Conservation (phyloP, 495 filamentous ascomycete genomes). For the Talaromyces liani region DNA sequence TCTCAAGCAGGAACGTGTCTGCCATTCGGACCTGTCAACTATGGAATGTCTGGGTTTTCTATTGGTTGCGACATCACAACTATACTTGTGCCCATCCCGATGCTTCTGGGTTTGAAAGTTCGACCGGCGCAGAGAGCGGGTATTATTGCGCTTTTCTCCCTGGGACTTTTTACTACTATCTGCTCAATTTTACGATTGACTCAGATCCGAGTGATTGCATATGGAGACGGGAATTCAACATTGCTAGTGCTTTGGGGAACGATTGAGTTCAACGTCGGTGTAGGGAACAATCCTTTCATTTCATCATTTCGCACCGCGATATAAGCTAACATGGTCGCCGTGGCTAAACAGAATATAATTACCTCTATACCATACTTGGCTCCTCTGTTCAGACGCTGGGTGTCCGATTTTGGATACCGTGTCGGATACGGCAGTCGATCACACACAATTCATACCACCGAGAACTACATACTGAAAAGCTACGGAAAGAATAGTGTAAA, state of each 20-base stretch:
- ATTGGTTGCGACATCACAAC: conserved; percentile 48
- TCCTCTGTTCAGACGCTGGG: conserved; percentile 31
- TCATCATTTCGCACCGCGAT: background rate
- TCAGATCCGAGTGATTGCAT: conserved; percentile 45
- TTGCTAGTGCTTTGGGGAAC: conserved; percentile 52
- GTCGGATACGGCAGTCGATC: conserved; percentile 13
- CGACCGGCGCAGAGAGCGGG: conserved; percentile 42
- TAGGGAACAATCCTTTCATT: conserved; percentile 13
- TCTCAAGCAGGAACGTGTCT: conserved; percentile 36
- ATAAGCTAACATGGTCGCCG: background rate
- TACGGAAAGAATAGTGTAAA: conserved; percentile 20
- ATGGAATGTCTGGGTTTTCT: conserved; percentile 43
- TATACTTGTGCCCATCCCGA: conserved; percentile 45
- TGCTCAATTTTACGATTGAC: conserved; percentile 48
- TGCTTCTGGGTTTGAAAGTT: conserved; percentile 45
- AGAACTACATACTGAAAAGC: conserved; percentile 27
- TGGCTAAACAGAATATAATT: conserved; percentile 32
- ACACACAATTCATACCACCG: conserved; percentile 18
- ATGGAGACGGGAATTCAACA: conserved; percentile 47
- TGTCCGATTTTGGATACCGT: conserved; percentile 19
- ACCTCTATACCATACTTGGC: conserved; percentile 40
- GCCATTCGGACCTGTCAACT: conserved; percentile 43
- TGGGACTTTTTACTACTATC: conserved; percentile 52
- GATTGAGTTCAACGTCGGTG: conserved; percentile 52
- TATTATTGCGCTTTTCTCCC: conserved; percentile 46